Base-by-base conservation (phyloP, 768 basidiomycete genomes). In the Clathrus columnatus region DNA sequence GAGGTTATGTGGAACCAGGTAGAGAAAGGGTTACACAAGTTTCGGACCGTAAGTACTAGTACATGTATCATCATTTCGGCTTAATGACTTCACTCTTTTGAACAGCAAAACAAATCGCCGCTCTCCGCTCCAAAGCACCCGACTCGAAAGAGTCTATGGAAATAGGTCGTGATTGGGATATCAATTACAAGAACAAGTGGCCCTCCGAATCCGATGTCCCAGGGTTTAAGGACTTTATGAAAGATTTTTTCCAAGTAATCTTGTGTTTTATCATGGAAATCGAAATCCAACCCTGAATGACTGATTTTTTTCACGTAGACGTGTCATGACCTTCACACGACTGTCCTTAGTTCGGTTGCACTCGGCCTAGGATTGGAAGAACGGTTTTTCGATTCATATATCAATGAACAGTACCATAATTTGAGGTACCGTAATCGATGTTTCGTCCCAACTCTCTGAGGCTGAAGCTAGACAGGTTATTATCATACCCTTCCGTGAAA, bases 121-220 rank as follows among this genome's bases (percentile, higher is more conserved):
- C 75, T 44, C 70, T 92, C 20, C 82, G 91, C n/a, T 73, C 70
- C 56, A 82, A 80, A 57, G 82, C 90, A 0, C 90, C 91, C 0
- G 90, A 91, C 64, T 81, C 70, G 69, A 90, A 91, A 68, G 90
- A 93, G 67, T 74, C 81, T 7, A 90, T 93, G 83, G 91, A 94
- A 67, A 91, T 94, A 45, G 90, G 91, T 27, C 77, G 85, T 23
- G 89, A 94, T 56, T 86, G 85, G 81, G 88, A 87, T 60, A 72
- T 76, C 16, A 74, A 69, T 36, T 89, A 84, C 83, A 81, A 78
- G 65, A 94, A 94, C 65, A 76, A 76, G 60, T 93, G 91, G 91
- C 90, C 87, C 3, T 69, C 71, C 43, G 82, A 87, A 62, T 63
- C 58, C 1, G 76, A 81, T 50, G 79, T 71, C 1, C 85, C 88